Evolutionary conservation across 345 rosid species (phyloP).

Genomic region (Hibiscus syriacus): DNA sequence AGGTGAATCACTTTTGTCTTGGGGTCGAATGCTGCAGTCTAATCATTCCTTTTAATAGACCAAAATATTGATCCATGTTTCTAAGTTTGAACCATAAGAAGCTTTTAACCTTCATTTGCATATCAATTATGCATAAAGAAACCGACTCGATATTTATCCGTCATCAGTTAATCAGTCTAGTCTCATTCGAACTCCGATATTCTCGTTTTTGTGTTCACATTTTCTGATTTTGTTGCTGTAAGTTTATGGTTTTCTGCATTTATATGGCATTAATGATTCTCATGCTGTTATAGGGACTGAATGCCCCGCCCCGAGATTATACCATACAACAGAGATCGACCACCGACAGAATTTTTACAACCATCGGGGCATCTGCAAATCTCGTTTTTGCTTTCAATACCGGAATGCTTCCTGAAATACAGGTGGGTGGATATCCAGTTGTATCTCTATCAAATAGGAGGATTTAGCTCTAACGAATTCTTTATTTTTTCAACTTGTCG

Average conservation of each 20-base stretch:
- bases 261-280: not conserved
- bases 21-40: too few species aligned
- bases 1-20: too few species aligned
- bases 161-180: too few species aligned
- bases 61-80: not conserved
- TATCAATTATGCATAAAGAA: too few species aligned
- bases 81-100: not conserved
- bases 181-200: too few species aligned
- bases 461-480: not conserved
- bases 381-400: conserved; percentile 89
- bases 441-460: not conserved
- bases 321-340: conserved; percentile 42
- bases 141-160: too few species aligned
- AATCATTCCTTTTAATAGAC: too few species aligned
- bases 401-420: conserved; percentile 97
- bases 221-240: too few species aligned
- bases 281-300: conserved; percentile 37
- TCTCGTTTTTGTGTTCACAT: too few species aligned
- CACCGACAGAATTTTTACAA: conserved; percentile 40
- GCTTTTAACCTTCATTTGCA: not conserved
- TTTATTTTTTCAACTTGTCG: not conserved
- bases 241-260: too few species aligned
- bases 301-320: conserved; percentile 69
- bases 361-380: conserved; percentile 75
- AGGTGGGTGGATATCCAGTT: conserved; percentile 15